These are phyloP conservation scores for Imleria badia DNA, from an alignment of 768 basidiomycete genomes.

Conservation along the genomic window DNA sequence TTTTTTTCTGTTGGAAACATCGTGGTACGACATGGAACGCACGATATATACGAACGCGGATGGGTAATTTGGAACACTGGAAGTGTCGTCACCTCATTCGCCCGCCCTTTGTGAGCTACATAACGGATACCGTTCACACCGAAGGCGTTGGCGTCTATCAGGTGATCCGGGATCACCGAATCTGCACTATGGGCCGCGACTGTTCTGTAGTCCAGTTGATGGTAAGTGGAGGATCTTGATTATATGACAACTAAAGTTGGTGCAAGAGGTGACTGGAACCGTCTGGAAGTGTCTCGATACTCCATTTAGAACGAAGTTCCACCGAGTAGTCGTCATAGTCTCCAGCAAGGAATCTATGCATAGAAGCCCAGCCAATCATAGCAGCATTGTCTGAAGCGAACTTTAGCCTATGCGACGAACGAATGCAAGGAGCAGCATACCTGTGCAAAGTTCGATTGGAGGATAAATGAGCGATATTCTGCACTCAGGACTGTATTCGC, in stretches of 20 bases:
- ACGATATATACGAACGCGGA: neutral
- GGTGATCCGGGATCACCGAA: neutral
- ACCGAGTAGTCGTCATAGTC: conserved; percentile 64
- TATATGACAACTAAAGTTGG: neutral
- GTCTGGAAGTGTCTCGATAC: conserved; percentile 48
- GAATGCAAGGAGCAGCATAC: conserved; percentile 35
- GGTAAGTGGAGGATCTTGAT: neutral
- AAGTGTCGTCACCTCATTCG: neutral
- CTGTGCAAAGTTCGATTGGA: conserved; percentile 80
- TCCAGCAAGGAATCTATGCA: conserved; percentile 68
- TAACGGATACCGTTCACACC: conserved; percentile 9
- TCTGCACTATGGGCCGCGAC: neutral
- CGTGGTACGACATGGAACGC: neutral
- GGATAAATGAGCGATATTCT: conserved; percentile 63
- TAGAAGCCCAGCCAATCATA: conserved; percentile 94
- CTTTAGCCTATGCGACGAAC: neutral
- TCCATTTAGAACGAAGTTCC: conserved; percentile 72
- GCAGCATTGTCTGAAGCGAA: conserved; percentile 79
- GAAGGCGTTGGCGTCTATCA: neutral
- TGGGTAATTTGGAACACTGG: neutral
- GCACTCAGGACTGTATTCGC: conserved; percentile 25
- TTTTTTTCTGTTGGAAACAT: neutral
- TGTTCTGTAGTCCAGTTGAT: neutral
- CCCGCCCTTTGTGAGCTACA: no score
- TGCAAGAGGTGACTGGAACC: neutral